phyloP scores from a whole-genome alignment of 306 rosid genomes.

The Malus fusca region DNA sequence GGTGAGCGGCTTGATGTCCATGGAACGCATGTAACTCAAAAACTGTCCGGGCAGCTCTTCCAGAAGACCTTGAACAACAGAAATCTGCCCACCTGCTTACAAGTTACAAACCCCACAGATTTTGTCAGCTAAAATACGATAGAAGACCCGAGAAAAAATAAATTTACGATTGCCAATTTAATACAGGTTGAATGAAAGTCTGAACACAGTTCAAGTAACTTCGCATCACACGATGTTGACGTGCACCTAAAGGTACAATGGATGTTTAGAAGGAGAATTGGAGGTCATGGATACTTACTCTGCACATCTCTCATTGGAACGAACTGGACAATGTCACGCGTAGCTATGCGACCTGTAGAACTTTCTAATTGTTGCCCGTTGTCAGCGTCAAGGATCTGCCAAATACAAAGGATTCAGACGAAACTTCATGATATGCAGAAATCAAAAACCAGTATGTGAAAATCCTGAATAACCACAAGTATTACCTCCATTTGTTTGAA shows the following conservation, averaged over 20 bases:
- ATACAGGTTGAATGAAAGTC: too few relatives aligned
- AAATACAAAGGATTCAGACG: background rate
- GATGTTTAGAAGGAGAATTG: background rate
- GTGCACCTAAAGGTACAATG: background rate
- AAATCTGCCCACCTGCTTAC: conserved; percentile 39
- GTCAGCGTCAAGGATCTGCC: conserved; percentile 80
- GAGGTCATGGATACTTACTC: conserved; percentile 30
- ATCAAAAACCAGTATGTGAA: background rate
- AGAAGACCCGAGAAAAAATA: background rate
- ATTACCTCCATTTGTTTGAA: conserved; percentile 79
- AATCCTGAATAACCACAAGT: background rate
- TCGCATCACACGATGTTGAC: too few relatives aligned
- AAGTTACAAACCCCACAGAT: background rate
- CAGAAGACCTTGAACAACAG: conserved; percentile 62
- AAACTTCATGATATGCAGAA: background rate
- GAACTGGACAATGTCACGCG: conserved; percentile 81
- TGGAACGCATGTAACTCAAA: conserved; percentile 53
- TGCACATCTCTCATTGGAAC: conserved; percentile 73
- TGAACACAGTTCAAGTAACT: too few relatives aligned
- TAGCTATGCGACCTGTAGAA: conserved; percentile 58
- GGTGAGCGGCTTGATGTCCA: conserved; percentile 45
- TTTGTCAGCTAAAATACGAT: background rate
- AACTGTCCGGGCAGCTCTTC: conserved; percentile 84
- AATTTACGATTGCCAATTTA: background rate
- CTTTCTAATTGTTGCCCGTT: conserved; percentile 56